phyloP scores from a whole-genome alignment of 768 basidiomycete species.

The Hirschioporus abietinus region DNA sequence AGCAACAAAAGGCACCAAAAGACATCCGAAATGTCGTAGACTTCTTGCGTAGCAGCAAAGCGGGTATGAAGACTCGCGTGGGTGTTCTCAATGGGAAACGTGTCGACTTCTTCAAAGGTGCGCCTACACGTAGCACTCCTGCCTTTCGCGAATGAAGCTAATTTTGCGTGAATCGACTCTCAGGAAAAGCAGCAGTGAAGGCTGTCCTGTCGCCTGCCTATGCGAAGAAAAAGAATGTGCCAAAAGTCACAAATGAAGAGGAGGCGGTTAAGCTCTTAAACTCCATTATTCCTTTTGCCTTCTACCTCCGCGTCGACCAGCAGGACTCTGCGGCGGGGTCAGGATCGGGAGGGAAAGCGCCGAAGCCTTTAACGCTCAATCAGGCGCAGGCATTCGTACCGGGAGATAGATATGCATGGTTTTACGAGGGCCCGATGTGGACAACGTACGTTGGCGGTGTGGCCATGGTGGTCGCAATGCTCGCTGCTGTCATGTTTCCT shows the following conservation, averaged over 20 bases:
- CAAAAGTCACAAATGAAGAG: slow-evolving; percentile 64
- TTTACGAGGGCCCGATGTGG: slow-evolving; percentile 92
- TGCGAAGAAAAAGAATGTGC: slow-evolving; percentile 76
- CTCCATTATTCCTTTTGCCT: slow-evolving; percentile 74
- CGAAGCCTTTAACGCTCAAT: slow-evolving; percentile 75
- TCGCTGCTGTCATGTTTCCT: slow-evolving; percentile 98
- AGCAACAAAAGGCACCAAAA: slow-evolving; percentile 73
- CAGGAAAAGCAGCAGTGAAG: slow-evolving; percentile 91
- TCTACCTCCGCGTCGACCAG: slow-evolving; percentile 89
- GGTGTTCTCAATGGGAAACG: slow-evolving; percentile 94
- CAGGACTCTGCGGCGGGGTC: slow-evolving; percentile 55
- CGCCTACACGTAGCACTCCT: slow-evolving; percentile 16
- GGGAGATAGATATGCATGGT: slow-evolving; percentile 92
- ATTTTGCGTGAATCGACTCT: background rate
- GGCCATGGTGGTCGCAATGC: slow-evolving; percentile 88
- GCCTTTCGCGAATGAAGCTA: background rate
- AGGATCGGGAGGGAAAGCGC: slow-evolving; percentile 52
- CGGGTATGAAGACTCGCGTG: slow-evolving; percentile 83
- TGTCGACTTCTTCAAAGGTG: slow-evolving; percentile 97
- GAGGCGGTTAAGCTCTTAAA: slow-evolving; percentile 68
- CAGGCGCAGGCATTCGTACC: slow-evolving; percentile 74
- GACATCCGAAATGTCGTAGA: slow-evolving; percentile 79
- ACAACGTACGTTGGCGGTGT: slow-evolving; percentile 87
- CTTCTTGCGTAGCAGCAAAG: slow-evolving; percentile 79
- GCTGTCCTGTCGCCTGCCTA: slow-evolving; percentile 92